Evolutionary conservation across 2,329 filamentous ascomycete genomes (phyloP).

Genomic region (Pseudocercospora macadamiae): DNA sequence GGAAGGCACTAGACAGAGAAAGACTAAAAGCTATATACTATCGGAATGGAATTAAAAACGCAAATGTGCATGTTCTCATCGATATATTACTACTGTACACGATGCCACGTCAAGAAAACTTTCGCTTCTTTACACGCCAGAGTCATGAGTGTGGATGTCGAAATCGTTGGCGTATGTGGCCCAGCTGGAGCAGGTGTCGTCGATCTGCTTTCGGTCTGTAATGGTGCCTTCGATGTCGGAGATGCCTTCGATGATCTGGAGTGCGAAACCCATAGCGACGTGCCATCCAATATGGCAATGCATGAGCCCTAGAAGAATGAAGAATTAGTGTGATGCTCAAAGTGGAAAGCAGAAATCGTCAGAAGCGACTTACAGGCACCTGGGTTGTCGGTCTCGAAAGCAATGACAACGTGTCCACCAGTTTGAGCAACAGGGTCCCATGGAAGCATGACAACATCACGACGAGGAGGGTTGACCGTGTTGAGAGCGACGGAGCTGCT

Average conservation of each 20-base stretch:
- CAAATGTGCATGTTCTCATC: neutral
- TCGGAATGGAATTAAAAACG: neutral
- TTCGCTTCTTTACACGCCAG: neutral
- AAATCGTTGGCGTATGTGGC: neutral
- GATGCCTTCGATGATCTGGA: slow-evolving; percentile 29
- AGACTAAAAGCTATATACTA: neutral
- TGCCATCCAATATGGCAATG: slow-evolving; percentile 66
- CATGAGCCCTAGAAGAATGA: slow-evolving; percentile 24
- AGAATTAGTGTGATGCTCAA: no score
- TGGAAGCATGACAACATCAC: slow-evolving; percentile 54
- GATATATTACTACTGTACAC: neutral
- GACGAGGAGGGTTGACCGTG: slow-evolving; percentile 49
- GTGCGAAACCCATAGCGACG: slow-evolving; percentile 42
- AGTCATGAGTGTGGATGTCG: neutral
- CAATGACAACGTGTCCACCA: slow-evolving; percentile 54
- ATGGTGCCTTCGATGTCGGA: neutral
- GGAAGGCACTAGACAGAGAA: neutral
- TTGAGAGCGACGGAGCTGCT: slow-evolving; percentile 36
- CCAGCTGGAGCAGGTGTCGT: slow-evolving; percentile 5
- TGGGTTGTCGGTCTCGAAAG: slow-evolving; percentile 57
- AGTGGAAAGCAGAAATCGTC: no score
- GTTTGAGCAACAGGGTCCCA: slow-evolving; percentile 16
- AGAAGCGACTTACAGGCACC: slow-evolving; percentile 37
- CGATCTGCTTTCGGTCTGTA: neutral
- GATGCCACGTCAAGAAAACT: neutral